A percentile compares a stretch with the other conserved stretches of the same genome.
Conservation (phyloP, 2,329 filamentous ascomycete genomes). For the Hypoxylon sp. region DNA sequence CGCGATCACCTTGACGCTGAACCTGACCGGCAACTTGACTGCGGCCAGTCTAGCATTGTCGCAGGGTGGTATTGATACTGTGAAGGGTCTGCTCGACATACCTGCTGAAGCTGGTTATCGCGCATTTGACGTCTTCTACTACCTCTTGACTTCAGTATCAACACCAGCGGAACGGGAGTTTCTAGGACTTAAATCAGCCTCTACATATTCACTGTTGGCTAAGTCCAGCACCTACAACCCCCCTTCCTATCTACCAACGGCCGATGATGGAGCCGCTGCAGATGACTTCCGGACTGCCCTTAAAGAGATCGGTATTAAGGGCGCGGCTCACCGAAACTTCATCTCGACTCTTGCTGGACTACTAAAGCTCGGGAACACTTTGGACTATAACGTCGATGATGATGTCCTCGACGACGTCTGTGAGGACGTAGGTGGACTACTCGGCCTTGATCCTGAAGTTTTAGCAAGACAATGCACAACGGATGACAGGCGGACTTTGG, state of each 20-base stretch:
- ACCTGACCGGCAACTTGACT: slow-evolving; percentile 82
- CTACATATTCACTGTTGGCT: slow-evolving; percentile 82
- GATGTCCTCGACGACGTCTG: slow-evolving; percentile 89
- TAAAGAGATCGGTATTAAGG: slow-evolving; percentile 95
- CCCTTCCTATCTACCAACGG: slow-evolving; percentile 89
- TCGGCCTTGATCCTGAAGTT: slow-evolving; percentile 89
- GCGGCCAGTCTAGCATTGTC: slow-evolving; percentile 84
- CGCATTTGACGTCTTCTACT: slow-evolving; percentile 98
- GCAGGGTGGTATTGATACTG: slow-evolving; percentile 88
- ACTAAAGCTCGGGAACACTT: slow-evolving; percentile 90
- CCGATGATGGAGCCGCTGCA: slow-evolving; percentile 91
- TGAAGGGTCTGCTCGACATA: slow-evolving; percentile 83
- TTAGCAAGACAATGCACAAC: slow-evolving; percentile 84
- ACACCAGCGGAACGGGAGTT: slow-evolving; percentile 91
- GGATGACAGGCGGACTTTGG: slow-evolving; percentile 84
- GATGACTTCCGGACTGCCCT: slow-evolving; percentile 92
- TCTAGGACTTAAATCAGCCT: slow-evolving; percentile 81
- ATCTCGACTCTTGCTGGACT: slow-evolving; percentile 89
- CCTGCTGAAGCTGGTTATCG: slow-evolving; percentile 85
- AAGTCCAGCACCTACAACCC: slow-evolving; percentile 88
- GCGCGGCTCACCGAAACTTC: slow-evolving; percentile 82
- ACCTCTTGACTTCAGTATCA: slow-evolving; percentile 91
- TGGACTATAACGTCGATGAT: slow-evolving; percentile 86
- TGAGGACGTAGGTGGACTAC: slow-evolving; percentile 87
- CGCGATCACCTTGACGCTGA: slow-evolving; percentile 84